Evolutionary conservation across 441 rosid species (phyloP).

Genomic region (Syzygium malaccense): DNA sequence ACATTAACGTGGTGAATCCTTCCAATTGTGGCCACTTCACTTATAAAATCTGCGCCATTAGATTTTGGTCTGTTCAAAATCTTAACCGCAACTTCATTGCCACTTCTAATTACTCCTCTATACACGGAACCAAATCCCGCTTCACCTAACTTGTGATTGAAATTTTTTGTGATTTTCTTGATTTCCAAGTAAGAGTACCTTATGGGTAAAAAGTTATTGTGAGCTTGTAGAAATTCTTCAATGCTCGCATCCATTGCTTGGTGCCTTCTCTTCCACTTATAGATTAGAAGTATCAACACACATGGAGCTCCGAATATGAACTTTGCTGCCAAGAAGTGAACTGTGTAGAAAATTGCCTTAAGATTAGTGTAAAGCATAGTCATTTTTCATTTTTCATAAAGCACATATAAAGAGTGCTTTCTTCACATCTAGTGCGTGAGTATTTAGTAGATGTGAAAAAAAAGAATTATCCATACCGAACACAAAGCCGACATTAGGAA

Average conservation of each 20-base stretch:
- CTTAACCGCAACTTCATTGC: not conserved
- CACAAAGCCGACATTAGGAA: not conserved
- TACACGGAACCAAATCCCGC: fast-evolving
- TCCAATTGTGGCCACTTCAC: not conserved
- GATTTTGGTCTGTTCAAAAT: not conserved
- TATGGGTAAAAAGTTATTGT: not conserved
- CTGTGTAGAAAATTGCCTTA: not conserved
- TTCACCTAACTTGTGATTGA: not conserved
- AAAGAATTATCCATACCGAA: not conserved
- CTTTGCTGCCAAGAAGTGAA: not conserved
- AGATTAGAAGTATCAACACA: not conserved
- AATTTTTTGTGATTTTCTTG: not conserved
- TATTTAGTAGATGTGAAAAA: not conserved
- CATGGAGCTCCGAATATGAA: not conserved
- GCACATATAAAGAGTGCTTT: not conserved
- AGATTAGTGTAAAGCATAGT: not conserved
- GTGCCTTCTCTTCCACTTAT: not conserved
- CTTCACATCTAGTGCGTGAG: not conserved
- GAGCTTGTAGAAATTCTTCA: not conserved
- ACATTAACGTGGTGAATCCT: not conserved
- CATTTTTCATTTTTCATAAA: not conserved
- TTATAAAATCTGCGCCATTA: fast-evolving
- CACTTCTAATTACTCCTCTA: not conserved
- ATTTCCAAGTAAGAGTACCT: not conserved
- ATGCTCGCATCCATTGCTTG: not conserved